Percentiles rank a stretch among this genome's conserved stretches.
phyloP scores from a whole-genome alignment of 768 basidiomycete species.

The Agrocybe chaxingu region DNA sequence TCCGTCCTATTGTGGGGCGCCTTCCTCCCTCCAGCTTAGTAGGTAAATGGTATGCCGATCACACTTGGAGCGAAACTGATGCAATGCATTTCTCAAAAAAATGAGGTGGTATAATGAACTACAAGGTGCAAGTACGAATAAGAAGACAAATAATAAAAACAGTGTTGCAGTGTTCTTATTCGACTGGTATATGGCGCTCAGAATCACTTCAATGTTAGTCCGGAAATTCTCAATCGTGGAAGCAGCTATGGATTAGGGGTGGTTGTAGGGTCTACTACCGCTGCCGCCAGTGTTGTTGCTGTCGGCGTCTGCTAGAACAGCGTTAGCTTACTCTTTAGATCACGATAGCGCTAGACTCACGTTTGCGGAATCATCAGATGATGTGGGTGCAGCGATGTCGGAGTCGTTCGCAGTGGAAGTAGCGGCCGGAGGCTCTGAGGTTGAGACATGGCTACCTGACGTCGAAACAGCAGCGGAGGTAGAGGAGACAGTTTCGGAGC shows the following conservation, averaged over 20 bases:
- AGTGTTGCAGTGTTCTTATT: no score
- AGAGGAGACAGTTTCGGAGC: neutral
- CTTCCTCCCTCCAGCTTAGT: conserved; percentile 88
- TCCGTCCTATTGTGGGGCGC: conserved; percentile 76
- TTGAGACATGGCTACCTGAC: neutral
- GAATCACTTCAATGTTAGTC: no score
- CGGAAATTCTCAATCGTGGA: no score
- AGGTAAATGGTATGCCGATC: neutral
- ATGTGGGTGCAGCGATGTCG: neutral
- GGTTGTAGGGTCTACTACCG: no score
- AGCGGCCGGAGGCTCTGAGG: neutral
- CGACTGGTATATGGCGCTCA: no score
- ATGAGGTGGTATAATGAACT: no score
- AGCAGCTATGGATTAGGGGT: no score
- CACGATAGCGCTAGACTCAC: neutral
- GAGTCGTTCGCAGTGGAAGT: neutral
- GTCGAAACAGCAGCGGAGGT: neutral
- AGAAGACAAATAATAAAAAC: no score
- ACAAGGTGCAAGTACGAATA: no score
- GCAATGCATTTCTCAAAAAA: no score
- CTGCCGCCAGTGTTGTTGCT: no score
- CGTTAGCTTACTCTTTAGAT: neutral
- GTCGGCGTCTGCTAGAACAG: no score
- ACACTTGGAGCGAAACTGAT: neutral
- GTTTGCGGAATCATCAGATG: neutral